A percentile compares a stretch with the other conserved stretches of the same genome.
These are phyloP conservation scores for Nakataea oryzae DNA, from an alignment of 2,329 filamentous ascomycete species.

Conservation along the genomic window DNA sequence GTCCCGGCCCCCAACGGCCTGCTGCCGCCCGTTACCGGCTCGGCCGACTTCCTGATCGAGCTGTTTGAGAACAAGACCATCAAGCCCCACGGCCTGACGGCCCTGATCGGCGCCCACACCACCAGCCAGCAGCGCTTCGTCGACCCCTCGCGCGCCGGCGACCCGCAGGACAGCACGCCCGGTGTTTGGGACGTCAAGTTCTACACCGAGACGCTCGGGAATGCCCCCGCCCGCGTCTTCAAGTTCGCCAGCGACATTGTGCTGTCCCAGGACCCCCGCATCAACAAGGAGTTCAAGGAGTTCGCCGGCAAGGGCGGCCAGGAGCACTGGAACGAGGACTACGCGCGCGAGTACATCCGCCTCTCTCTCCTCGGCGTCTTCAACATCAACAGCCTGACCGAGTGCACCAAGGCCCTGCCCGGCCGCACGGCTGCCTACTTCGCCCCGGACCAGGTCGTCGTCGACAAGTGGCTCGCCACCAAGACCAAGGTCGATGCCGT, in stretches of 20 bases:
- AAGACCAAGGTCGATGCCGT: background rate
- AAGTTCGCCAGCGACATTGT: slow-evolving; percentile 30
- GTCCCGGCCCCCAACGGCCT: slow-evolving; percentile 27
- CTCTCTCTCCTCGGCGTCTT: slow-evolving; percentile 44
- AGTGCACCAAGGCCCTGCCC: slow-evolving; percentile 42
- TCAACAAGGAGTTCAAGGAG: slow-evolving; percentile 26
- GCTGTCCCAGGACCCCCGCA: slow-evolving; percentile 23
- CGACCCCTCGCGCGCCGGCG: slow-evolving; percentile 23
- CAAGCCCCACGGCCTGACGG: slow-evolving; percentile 35
- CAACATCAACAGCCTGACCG: slow-evolving; percentile 43
- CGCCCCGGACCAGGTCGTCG: background rate
- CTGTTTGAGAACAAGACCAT: slow-evolving; percentile 41
- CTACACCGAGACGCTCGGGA: slow-evolving; percentile 29
- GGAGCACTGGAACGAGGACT: slow-evolving; percentile 32
- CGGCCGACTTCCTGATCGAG: slow-evolving; percentile 29
- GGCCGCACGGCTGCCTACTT: background rate
- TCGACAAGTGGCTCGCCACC: background rate
- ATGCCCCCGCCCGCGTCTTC: slow-evolving; percentile 19
- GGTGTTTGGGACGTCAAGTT: slow-evolving; percentile 38
- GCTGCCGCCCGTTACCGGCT: slow-evolving; percentile 29
- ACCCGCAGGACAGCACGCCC: slow-evolving; percentile 35
- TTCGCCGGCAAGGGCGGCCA: slow-evolving; percentile 24
- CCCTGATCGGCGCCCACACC: slow-evolving; percentile 44
- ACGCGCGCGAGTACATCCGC: slow-evolving; percentile 40
- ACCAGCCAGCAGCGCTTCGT: slow-evolving; percentile 35